A percentile compares a stretch with the other conserved stretches of the same genome.
These are phyloP conservation scores for Talinum fruticosum DNA, from an alignment of 148 eudicot genomes.

Conservation along the genomic window DNA sequence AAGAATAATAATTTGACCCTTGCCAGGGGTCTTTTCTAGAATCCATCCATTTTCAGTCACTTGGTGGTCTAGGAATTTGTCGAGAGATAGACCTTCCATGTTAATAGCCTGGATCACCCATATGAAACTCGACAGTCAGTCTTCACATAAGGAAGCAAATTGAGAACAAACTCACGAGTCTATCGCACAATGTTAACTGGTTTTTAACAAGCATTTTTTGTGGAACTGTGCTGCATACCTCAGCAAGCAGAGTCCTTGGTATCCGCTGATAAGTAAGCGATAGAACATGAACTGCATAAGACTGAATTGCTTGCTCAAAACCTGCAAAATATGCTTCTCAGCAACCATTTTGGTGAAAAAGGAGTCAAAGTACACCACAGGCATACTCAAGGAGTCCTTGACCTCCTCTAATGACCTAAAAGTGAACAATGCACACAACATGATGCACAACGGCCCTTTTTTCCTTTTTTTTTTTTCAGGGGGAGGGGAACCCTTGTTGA, in stretches of 20 bases:
- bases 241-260: slow-evolving; percentile 81
- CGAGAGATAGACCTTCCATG: slow-evolving; percentile 72
- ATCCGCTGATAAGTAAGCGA: slow-evolving; percentile 75
- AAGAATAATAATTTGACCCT: slow-evolving; percentile 56
- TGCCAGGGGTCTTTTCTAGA: slow-evolving; percentile 61
- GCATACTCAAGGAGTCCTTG: neutral
- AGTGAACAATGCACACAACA: neutral
- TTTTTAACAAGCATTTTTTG: neutral
- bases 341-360: neutral
- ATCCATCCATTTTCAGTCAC: slow-evolving; percentile 65
- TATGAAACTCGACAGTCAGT: neutral
- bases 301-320: slow-evolving; percentile 91
- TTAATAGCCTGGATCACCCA: slow-evolving; percentile 63
- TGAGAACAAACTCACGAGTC: neutral
- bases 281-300: slow-evolving; percentile 85
- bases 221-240: slow-evolving; percentile 42
- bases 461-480: neutral
- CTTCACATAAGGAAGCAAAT: neutral
- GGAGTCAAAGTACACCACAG: neutral
- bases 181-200: neutral
- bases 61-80: slow-evolving; percentile 82
- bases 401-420: neutral
- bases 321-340: slow-evolving; percentile 41
- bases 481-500: too few species aligned
- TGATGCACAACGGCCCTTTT: neutral